Percentiles rank a stretch among this genome's conserved stretches.
phyloP scores from a whole-genome alignment of 2,329 filamentous ascomycete genomes.

The Hymenoscyphus fructigenus region DNA sequence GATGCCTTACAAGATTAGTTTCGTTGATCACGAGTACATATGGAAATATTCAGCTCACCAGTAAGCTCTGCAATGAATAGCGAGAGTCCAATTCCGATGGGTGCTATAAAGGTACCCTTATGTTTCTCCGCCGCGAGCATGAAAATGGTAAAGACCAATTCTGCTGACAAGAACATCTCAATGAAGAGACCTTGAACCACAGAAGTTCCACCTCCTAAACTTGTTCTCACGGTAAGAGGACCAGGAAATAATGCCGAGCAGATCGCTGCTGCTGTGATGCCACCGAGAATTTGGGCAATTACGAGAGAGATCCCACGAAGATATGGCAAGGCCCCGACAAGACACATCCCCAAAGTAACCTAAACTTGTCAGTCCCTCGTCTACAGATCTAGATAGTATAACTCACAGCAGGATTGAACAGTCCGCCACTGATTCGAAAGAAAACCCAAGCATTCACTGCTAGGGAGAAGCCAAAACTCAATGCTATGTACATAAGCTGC shows the following conservation, averaged over 20 bases:
- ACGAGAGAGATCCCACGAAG: conserved; percentile 34
- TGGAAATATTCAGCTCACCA: not conserved
- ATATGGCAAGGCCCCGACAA: conserved; percentile 37
- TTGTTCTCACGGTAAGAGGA: conserved; percentile 44
- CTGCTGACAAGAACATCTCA: conserved; percentile 48
- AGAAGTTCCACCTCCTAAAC: conserved; percentile 41
- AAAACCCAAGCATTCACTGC: conserved; percentile 54
- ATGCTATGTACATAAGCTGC: conserved; percentile 34
- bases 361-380: conserved; percentile 5
- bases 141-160: conserved; percentile 50
- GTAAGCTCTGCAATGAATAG: conserved; percentile 47
- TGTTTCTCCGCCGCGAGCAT: conserved; percentile 52
- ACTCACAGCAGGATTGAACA: conserved; percentile 48
- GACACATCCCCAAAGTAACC: conserved; percentile 39
- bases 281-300: conserved; percentile 36
- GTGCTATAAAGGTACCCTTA: conserved; percentile 47
- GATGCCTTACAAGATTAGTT: conserved; percentile 37
- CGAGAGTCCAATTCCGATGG: conserved; percentile 47
- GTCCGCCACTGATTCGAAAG: conserved; percentile 48
- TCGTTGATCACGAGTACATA: no score
- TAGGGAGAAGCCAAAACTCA: conserved; percentile 36
- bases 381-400: conserved; percentile 41
- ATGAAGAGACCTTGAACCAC: conserved; percentile 49
- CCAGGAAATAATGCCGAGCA: conserved; percentile 45
- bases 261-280: conserved; percentile 42